These are phyloP conservation scores for Stentor roeselii DNA, from an alignment of 73 alveolate species.

Conservation along the genomic window DNA sequence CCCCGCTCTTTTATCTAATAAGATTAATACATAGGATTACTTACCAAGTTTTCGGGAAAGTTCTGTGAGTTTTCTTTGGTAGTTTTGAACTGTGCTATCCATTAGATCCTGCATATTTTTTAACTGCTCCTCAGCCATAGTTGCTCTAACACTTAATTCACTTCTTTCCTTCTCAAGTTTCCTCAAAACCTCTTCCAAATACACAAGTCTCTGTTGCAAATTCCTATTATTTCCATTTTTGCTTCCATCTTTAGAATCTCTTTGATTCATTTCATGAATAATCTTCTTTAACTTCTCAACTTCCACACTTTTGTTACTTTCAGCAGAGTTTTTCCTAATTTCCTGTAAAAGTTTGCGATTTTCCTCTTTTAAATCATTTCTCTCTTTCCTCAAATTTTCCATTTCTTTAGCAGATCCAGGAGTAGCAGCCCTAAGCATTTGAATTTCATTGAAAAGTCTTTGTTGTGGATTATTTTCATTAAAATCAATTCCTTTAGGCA, in stretches of 20 bases:
- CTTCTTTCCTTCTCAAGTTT: conserved; percentile 96
- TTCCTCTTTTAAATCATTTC: conserved; percentile 88
- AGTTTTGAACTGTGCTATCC: conserved; percentile 76
- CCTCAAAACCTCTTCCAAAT: conserved; percentile 84
- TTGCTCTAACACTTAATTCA: conserved; percentile 89
- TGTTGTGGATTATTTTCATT: conserved; percentile 31
- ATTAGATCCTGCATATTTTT: conserved; percentile 90
- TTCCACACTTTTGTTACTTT: conserved; percentile 41
- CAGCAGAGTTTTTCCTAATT: neutral
- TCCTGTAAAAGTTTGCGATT: conserved; percentile 52
- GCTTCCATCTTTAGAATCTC: conserved; percentile 55
- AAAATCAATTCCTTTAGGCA: conserved; percentile 31
- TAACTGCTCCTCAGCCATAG: conserved; percentile 97
- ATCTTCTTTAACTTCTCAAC: conserved; percentile 63
- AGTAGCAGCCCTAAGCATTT: conserved; percentile 34
- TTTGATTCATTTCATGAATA: conserved; percentile 40
- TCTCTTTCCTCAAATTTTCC: conserved; percentile 79
- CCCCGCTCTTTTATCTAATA: neutral
- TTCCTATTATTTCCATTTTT: conserved; percentile 79
- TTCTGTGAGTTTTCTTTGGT: conserved; percentile 87
- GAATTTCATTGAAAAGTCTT: conserved; percentile 45
- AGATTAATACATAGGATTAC: too few species aligned
- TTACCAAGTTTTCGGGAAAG: conserved; percentile 71
- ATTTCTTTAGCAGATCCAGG: conserved; percentile 51
- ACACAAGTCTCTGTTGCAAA: conserved; percentile 76